These are phyloP conservation scores for Elsinoe batatas DNA, from an alignment of 2,329 filamentous ascomycete genomes.

Conservation along the genomic window DNA sequence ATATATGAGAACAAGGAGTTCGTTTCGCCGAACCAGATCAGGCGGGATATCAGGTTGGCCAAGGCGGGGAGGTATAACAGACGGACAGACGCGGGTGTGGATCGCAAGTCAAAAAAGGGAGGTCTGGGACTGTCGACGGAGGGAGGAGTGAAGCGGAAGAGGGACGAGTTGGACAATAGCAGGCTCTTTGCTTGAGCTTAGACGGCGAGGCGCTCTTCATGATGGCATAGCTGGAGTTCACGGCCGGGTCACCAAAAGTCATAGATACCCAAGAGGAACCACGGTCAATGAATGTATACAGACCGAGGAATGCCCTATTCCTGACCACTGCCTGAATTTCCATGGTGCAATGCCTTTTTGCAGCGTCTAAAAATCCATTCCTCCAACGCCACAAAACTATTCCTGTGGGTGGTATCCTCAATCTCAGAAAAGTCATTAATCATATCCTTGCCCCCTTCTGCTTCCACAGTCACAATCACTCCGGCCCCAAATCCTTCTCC, in stretches of 20 bases:
- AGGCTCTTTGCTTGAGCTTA: slow-evolving; percentile 58
- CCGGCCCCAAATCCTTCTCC: slow-evolving; percentile 15
- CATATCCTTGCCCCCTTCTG: background rate
- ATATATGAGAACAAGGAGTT: slow-evolving; percentile 99
- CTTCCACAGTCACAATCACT: background rate
- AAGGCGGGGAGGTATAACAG: slow-evolving; percentile 71
- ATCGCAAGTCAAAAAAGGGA: slow-evolving; percentile 63
- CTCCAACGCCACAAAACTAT: no score
- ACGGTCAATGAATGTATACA: background rate
- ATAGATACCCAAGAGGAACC: background rate
- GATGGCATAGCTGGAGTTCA: background rate
- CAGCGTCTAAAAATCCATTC: background rate
- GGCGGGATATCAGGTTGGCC: slow-evolving; percentile 65
- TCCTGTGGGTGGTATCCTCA: no score
- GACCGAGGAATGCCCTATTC: no score
- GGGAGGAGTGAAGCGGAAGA: slow-evolving; percentile 52
- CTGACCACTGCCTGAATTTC: no score
- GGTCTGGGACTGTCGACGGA: slow-evolving; percentile 64
- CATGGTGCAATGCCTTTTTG: no score
- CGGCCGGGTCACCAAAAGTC: background rate
- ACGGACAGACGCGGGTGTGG: slow-evolving; percentile 62
- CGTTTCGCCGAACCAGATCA: slow-evolving; percentile 88
- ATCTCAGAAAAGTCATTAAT: background rate
- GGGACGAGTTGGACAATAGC: slow-evolving; percentile 64
- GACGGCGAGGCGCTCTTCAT: background rate